Evolutionary conservation across 345 rosid genomes (phyloP).

Genomic region (Jatropha curcas): DNA sequence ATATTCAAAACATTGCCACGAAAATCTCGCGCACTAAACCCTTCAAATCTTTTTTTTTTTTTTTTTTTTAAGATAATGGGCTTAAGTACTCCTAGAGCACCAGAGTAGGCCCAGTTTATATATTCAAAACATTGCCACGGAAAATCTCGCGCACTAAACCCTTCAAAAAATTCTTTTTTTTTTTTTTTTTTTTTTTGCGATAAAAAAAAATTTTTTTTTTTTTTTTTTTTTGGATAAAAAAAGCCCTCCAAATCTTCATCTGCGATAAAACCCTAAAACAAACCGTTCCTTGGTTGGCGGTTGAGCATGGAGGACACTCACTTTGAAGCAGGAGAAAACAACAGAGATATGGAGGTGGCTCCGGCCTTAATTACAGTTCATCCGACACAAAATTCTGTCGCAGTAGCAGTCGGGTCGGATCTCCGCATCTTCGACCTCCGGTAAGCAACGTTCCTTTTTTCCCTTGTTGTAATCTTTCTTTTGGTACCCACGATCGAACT

Average conservation of each 20-base stretch:
- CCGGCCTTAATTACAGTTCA: conserved; percentile 76
- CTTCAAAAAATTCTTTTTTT: too few relatives aligned
- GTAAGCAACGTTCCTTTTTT: conserved; percentile 38
- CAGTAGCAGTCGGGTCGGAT: conserved; percentile 77
- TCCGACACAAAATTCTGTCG: conserved; percentile 65
- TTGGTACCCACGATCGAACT: neutral
- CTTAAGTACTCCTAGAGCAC: too few relatives aligned
- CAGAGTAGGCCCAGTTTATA: too few relatives aligned
- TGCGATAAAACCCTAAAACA: conserved; percentile 13
- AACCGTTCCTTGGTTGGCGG: neutral
- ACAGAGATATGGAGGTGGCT: conserved; percentile 62
- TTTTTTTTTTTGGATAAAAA: too few relatives aligned
- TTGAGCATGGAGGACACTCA: conserved; percentile 46
- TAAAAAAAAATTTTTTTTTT: too few relatives aligned
- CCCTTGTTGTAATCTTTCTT: neutral
- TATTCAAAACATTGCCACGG: too few relatives aligned
- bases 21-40: neutral
- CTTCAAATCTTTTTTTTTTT: neutral
- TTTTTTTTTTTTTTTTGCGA: too few relatives aligned
- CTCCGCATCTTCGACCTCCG: conserved; percentile 78
- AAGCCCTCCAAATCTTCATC: conserved; percentile 8
- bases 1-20: too few relatives aligned
- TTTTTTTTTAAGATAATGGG: too few relatives aligned
- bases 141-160: too few relatives aligned
- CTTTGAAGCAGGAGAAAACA: conserved; percentile 56